Conservation (phyloP, 2,329 filamentous ascomycete species). For the Emmonsiellopsis sp. region DNA sequence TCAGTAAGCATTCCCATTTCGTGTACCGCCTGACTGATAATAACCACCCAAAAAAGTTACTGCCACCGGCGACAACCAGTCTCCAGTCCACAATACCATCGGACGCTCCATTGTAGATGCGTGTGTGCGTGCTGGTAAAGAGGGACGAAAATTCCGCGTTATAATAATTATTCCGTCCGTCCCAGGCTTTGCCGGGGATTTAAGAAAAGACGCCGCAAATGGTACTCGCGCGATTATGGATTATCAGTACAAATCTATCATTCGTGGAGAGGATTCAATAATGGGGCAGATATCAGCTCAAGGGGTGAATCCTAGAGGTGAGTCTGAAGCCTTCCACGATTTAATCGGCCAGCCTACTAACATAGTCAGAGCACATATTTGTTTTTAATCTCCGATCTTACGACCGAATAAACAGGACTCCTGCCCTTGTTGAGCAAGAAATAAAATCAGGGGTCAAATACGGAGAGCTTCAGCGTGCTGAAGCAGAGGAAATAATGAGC, state of each 20-base stretch:
- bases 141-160: conserved; percentile 76
- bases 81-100: conserved; percentile 77
- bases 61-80: conserved; percentile 75
- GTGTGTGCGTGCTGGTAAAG: conserved; percentile 67
- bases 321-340: conserved; percentile 6
- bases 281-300: conserved; percentile 64
- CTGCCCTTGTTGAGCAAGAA: conserved; percentile 63
- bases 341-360: neutral
- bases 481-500: conserved; percentile 82
- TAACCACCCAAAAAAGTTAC: conserved; percentile 44
- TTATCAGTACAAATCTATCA: conserved; percentile 94
- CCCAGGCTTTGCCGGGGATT: conserved; percentile 85
- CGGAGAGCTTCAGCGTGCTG: conserved; percentile 73
- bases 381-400: conserved; percentile 92
- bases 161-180: conserved; percentile 85
- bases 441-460: conserved; percentile 75
- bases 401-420: conserved; percentile 78
- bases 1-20: conserved; percentile 46
- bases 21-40: neutral
- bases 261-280: conserved; percentile 81
- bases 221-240: conserved; percentile 95
- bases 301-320: conserved; percentile 59
- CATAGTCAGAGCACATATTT: conserved; percentile 63
- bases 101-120: conserved; percentile 86
- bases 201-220: conserved; percentile 69